phyloP scores from a whole-genome alignment of 2,329 filamentous ascomycete species.

The Emmonsiellopsis sp. region DNA sequence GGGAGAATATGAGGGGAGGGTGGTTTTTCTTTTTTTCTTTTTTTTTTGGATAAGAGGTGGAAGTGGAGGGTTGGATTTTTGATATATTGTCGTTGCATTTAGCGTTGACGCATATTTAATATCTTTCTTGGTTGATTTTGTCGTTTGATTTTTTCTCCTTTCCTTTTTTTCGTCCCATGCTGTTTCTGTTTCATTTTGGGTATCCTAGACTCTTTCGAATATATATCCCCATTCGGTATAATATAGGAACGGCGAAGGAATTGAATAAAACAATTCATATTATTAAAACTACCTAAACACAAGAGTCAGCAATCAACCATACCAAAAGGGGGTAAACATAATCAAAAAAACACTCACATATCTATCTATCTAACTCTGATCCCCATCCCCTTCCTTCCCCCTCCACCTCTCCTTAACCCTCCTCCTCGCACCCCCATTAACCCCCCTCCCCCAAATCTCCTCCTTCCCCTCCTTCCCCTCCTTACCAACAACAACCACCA shows the following conservation, averaged over 20 bases:
- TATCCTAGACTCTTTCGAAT: too few relatives aligned
- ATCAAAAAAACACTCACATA: slow-evolving; percentile 5
- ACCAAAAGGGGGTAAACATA: background rate
- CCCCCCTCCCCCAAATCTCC: slow-evolving; percentile 34
- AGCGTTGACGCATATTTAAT: too few relatives aligned
- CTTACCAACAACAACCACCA: background rate
- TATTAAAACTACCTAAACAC: background rate
- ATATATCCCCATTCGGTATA: too few relatives aligned
- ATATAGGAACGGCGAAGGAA: too few relatives aligned
- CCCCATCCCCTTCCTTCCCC: slow-evolving; percentile 15
- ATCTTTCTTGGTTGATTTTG: too few relatives aligned
- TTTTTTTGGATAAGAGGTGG: background rate
- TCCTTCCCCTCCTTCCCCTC: slow-evolving; percentile 14
- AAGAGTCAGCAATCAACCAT: background rate
- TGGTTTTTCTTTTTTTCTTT: background rate
- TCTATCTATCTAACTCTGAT: slow-evolving; percentile 2
- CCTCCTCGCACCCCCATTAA: slow-evolving; percentile 32
- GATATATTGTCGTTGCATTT: too few relatives aligned
- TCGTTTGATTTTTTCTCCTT: too few relatives aligned
- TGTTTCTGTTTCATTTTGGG: too few relatives aligned
- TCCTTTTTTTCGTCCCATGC: too few relatives aligned
- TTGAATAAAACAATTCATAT: background rate
- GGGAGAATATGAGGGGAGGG: slow-evolving; percentile 4
- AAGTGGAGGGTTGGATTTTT: too few relatives aligned
- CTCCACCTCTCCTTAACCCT: slow-evolving; percentile 33